phyloP scores from a whole-genome alignment of 345 rosid genomes.

The Eucalyptus erythrocorys region DNA sequence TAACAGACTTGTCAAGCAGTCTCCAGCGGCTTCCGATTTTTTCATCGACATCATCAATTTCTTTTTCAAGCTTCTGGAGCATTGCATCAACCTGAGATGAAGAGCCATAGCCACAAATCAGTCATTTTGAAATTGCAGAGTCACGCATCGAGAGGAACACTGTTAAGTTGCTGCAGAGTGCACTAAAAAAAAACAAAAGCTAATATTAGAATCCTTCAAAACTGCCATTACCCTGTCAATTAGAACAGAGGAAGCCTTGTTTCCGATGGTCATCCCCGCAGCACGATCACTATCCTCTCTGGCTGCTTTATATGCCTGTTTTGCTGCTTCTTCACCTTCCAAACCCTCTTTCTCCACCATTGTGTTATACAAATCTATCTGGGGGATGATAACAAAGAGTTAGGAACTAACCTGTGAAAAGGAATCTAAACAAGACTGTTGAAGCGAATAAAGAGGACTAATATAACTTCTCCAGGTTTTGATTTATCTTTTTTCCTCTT shows the following conservation, averaged over 20 bases:
- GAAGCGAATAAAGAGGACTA: neutral
- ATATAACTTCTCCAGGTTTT: neutral
- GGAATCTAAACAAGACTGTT: neutral
- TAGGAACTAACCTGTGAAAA: neutral
- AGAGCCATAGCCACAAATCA: neutral
- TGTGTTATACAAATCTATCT: conserved; percentile 79
- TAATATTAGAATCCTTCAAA: neutral
- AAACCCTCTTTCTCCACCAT: conserved; percentile 91
- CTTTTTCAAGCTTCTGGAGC: conserved; percentile 96
- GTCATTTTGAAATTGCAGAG: neutral
- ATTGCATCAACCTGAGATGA: conserved; percentile 69
- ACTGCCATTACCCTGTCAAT: conserved; percentile 49
- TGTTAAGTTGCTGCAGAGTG: neutral
- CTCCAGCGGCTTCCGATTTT: conserved; percentile 94
- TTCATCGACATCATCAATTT: conserved; percentile 94
- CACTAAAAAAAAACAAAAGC: neutral
- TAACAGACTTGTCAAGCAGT: conserved; percentile 69
- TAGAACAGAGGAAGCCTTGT: conserved; percentile 76
- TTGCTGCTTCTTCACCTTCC: conserved; percentile 65
- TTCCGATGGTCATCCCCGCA: conserved; percentile 46
- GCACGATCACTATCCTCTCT: conserved; percentile 65
- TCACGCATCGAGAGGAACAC: neutral
- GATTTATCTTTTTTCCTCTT: neutral
- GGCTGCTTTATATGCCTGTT: conserved; percentile 80
- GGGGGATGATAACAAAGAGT: neutral